Evolutionary conservation across 2,329 filamentous ascomycete genomes (phyloP).

Genomic region (Fusarium humuli): DNA sequence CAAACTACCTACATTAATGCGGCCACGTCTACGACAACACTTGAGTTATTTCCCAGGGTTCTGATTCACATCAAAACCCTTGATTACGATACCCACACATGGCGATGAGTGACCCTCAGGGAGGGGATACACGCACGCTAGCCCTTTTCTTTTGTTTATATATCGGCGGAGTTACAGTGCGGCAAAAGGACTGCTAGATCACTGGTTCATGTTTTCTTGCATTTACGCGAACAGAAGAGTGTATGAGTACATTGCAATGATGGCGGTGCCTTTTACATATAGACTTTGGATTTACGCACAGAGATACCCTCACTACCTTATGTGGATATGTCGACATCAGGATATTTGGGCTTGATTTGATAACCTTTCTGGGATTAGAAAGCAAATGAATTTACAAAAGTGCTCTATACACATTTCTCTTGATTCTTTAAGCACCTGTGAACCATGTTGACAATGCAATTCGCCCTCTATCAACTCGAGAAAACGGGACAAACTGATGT

Average conservation of each 20-base stretch:
- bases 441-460: background rate
- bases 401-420: background rate
- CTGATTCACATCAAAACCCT: slow-evolving; percentile 20
- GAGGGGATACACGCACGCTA: slow-evolving; percentile 25
- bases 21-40: slow-evolving; percentile 42
- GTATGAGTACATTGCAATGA: slow-evolving; percentile 29
- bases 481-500: background rate
- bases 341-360: slow-evolving; percentile 20
- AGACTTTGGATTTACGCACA: slow-evolving; percentile 32
- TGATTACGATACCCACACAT: slow-evolving; percentile 46
- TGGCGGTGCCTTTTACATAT: slow-evolving; percentile 16
- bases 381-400: slow-evolving; percentile 14
- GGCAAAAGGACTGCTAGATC: slow-evolving; percentile 12
- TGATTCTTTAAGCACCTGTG: too few species aligned
- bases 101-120: slow-evolving; percentile 17
- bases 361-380: slow-evolving; percentile 9
- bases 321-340: slow-evolving; percentile 29
- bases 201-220: slow-evolving; percentile 14
- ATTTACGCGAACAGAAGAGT: slow-evolving; percentile 16
- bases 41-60: slow-evolving; percentile 17
- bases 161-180: slow-evolving; percentile 23
- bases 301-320: slow-evolving; percentile 38
- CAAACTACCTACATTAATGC: slow-evolving; percentile 42
- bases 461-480: background rate
- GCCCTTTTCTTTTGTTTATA: slow-evolving; percentile 27